Base-by-base conservation (phyloP, 441 rosid genomes). In the Erysimum cheiri region DNA sequence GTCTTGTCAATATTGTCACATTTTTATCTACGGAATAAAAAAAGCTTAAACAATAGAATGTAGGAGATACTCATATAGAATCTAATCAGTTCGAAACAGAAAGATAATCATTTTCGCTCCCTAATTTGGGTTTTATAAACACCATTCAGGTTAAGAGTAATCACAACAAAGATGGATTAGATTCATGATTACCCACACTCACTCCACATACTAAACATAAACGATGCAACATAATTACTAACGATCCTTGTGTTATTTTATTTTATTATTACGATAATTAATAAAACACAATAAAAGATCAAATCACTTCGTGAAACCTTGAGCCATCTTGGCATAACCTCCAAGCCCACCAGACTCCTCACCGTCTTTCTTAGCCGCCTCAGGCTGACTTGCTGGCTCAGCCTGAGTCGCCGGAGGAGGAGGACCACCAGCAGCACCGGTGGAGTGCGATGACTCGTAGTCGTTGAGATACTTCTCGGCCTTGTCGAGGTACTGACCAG, bases 381-480 rank as follows among this genome's bases (percentile, higher is more conserved):
- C 67, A 50, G 35, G 6, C 17, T 53, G n/a, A 24, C 22, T 44
- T 24, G 5, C 50, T 13, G 71, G 67, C 50, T 46, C 53, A 22
- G 43, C 13, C 22, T 54, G 14, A 35, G 13, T 46, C 47, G 13
- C 36, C 14, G 71, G 50, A 28, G 60, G 14, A 29, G 67, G 37
- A 52, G 10, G 53, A 48, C 6, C 26, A 43, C 32, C 66, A 11
- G 36, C 68, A 44, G 80, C 19, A 17, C 59, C 68, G 60, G 76
- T 6, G 3, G 80, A 6, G 50, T 71, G 57, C 37, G 72, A 71
- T 8, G 85, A 55, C 29, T 69, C 72, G 75, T 79, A 86, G 28
- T 90, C 63, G 72, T 80, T 84, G 62, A 90, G 91, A 72, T 88
- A 86, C 33, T 58, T 61, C 85, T 88, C 87, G 5, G 93, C 92